Conservation (phyloP, 805 yeast species). For the Pichia pseudocactophila region DNA sequence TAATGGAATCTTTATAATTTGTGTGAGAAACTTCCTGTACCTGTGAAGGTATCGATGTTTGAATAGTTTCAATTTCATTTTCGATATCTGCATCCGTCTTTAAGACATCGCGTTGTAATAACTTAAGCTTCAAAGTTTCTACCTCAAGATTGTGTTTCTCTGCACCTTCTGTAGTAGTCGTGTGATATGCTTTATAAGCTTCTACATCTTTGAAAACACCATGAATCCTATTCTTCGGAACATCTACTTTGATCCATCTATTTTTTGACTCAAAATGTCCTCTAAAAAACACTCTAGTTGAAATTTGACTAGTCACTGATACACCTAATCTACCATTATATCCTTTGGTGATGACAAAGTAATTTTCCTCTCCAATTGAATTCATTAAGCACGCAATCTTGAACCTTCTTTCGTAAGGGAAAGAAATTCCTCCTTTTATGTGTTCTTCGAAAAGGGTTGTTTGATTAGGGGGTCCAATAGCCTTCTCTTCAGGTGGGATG, state of each 20-base stretch:
- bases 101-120: background rate
- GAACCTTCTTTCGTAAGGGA: conserved; percentile 4
- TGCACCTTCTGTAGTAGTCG: background rate
- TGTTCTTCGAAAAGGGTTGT: conserved; percentile 10
- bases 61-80: background rate
- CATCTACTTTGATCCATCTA: background rate
- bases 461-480: background rate
- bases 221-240: background rate
- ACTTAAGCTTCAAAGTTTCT: background rate
- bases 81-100: background rate
- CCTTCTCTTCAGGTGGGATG: background rate
- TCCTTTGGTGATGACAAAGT: conserved; percentile 6
- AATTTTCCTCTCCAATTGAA: background rate
- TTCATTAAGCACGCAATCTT: conserved; percentile 1
- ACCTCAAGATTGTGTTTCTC: background rate
- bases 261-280: conserved; percentile 2
- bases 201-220: background rate
- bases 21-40: background rate
- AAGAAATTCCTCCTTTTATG: conserved; percentile 3
- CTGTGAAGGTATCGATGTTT: background rate
- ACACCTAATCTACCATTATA: conserved; percentile 1
- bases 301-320: background rate
- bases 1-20: background rate
- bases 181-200: background rate
- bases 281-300: background rate